Conservation (phyloP, 116 monocot species). For the Phalaenopsis hybrid region DNA sequence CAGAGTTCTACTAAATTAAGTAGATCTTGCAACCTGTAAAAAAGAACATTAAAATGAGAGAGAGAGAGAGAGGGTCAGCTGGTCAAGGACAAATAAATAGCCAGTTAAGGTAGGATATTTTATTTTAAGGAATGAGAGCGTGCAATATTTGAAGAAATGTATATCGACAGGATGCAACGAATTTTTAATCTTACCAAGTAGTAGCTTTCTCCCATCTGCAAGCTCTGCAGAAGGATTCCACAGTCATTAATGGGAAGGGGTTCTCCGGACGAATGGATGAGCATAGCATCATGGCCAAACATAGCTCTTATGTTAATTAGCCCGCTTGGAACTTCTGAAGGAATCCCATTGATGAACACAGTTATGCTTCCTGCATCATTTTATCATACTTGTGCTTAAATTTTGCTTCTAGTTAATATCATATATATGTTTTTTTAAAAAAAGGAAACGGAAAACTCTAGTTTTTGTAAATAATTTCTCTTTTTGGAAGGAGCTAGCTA, state of each 20-base stretch:
- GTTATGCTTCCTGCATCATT: constrained; percentile 40
- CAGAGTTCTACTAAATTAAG: neutral
- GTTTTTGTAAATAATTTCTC: no score
- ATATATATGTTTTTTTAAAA: no score
- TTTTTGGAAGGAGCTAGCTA: no score
- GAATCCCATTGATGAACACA: constrained; percentile 78
- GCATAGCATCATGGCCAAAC: constrained; percentile 64
- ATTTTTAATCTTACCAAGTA: constrained; percentile 48
- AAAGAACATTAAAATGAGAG: neutral
- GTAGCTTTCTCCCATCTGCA: constrained; percentile 87
- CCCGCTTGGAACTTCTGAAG: constrained; percentile 66
- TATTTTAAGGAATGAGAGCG: no score
- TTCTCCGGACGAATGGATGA: constrained; percentile 72
- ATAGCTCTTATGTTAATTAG: constrained; percentile 49
- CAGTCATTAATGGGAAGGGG: constrained; percentile 56
- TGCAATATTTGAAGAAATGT: neutral
- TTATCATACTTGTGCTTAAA: neutral
- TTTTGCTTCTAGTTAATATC: no score
- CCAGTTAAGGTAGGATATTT: neutral
- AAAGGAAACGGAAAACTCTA: no score
- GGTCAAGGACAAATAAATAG: neutral
- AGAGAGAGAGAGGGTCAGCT: neutral
- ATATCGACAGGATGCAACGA: neutral
- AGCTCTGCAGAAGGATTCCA: constrained; percentile 58
- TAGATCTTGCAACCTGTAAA: neutral